These are phyloP conservation scores for Mitragyna speciosa DNA, from an alignment of 257 asterid species.

Conservation along the genomic window DNA sequence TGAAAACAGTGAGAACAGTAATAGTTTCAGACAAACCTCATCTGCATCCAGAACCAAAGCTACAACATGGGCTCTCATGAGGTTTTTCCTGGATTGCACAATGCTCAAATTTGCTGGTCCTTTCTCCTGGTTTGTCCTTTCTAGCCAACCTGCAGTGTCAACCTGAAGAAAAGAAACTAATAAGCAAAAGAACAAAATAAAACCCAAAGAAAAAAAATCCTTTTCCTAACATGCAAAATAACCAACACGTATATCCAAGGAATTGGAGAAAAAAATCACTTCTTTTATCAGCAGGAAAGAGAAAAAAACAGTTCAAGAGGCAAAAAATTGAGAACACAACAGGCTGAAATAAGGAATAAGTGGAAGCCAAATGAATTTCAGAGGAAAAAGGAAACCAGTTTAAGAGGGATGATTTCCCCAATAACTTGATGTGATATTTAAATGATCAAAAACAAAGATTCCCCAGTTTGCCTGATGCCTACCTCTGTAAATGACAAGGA, in stretches of 20 bases:
- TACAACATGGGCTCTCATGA: slow-evolving; percentile 94
- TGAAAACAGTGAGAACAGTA: neutral
- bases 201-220: neutral
- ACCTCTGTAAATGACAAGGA: neutral
- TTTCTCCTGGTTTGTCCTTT: slow-evolving; percentile 86
- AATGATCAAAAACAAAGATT: neutral
- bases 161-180: slow-evolving; percentile 47
- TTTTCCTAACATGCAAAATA: neutral
- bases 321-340: neutral
- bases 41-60: slow-evolving; percentile 94
- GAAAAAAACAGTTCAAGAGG: neutral
- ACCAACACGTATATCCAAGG: neutral
- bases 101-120: slow-evolving; percentile 93
- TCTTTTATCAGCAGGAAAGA: neutral
- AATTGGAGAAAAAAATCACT: neutral
- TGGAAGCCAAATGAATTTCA: neutral
- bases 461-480: neutral
- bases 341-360: neutral
- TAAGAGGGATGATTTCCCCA: neutral
- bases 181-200: neutral
- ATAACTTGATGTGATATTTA: neutral
- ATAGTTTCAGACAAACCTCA: slow-evolving; percentile 56
- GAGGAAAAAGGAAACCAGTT: too few species aligned
- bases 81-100: slow-evolving; percentile 92
- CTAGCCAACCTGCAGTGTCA: slow-evolving; percentile 99